A percentile compares a stretch with the other conserved stretches of the same genome.
Evolutionary conservation across 345 rosid species (phyloP).

Genomic region (Eucalyptus marginata): DNA sequence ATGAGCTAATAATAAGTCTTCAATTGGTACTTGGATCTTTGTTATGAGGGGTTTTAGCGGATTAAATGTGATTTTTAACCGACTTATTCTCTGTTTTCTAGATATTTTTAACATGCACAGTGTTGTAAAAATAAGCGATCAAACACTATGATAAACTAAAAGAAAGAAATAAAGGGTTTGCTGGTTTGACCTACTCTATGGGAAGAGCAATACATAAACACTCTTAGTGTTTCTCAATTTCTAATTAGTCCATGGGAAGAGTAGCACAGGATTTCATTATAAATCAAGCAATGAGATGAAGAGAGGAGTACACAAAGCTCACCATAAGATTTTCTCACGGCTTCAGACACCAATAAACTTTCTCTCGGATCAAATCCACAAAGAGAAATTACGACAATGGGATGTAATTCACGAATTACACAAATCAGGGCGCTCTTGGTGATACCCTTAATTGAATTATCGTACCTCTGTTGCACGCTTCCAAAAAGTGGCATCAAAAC

Average conservation of each 20-base stretch:
- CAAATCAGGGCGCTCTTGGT: not conserved
- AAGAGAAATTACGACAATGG: not conserved
- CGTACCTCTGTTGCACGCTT: rapidly evolving
- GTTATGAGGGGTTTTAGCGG: not conserved
- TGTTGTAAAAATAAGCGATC: not conserved
- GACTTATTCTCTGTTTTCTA: not conserved
- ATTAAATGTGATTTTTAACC: not conserved
- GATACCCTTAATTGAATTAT: not conserved
- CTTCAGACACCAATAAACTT: not conserved
- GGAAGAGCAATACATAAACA: not conserved
- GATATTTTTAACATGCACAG: not conserved
- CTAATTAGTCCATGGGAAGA: not conserved
- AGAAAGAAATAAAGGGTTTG: not conserved
- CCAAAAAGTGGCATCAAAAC: not conserved
- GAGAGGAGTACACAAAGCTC: not conserved
- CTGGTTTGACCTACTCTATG: not conserved
- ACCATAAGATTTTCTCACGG: not conserved
- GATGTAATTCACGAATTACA: not conserved
- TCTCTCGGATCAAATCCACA: not conserved
- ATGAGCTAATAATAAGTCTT: not conserved
- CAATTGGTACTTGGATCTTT: not conserved
- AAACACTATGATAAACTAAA: not conserved
- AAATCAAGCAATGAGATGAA: not conserved
- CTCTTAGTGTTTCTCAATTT: not conserved
- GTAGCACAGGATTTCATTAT: not conserved